These are phyloP conservation scores for Podila horticola DNA, from an alignment of 192 early-diverging fungal species.

Conservation along the genomic window DNA sequence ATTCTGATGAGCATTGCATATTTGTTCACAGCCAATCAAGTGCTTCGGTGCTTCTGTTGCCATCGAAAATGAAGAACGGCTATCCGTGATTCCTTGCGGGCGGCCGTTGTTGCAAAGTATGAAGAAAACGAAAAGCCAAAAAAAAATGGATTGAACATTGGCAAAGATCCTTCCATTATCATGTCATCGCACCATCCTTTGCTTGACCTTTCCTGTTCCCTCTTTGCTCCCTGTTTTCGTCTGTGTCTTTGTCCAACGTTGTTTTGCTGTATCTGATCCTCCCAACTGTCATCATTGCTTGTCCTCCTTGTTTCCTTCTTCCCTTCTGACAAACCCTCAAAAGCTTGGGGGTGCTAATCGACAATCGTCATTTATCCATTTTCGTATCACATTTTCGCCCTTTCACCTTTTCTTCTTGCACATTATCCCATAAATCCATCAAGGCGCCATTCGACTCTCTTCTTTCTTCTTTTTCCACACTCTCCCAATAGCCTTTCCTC, in stretches of 20 bases:
- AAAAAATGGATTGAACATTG: not conserved
- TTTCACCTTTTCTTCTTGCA: not conserved
- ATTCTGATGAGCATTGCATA: not conserved
- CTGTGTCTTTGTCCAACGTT: not conserved
- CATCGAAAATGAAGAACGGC: not conserved
- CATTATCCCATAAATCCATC: not conserved
- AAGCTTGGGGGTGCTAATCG: too few relatives aligned
- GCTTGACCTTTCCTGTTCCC: not conserved
- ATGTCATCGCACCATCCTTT: slow-evolving; percentile 25
- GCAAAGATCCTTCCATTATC: slow-evolving; percentile 36
- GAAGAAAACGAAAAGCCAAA: not conserved
- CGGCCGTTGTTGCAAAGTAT: not conserved
- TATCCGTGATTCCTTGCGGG: not conserved
- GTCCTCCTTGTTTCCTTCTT: not conserved
- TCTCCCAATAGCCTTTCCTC: not conserved
- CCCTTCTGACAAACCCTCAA: not conserved
- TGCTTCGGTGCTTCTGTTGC: not conserved
- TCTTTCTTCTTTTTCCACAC: not conserved
- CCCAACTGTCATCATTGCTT: not conserved
- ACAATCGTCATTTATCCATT: too few relatives aligned
- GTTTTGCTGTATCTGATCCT: not conserved
- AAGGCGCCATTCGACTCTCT: not conserved
- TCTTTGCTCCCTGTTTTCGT: not conserved
- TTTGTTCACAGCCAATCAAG: not conserved
- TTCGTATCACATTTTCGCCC: too few relatives aligned